Evolutionary conservation across 768 basidiomycete species (phyloP), one percentile per base, ranked within the genome.

Genomic region (Russula ochroleuca): DNA sequence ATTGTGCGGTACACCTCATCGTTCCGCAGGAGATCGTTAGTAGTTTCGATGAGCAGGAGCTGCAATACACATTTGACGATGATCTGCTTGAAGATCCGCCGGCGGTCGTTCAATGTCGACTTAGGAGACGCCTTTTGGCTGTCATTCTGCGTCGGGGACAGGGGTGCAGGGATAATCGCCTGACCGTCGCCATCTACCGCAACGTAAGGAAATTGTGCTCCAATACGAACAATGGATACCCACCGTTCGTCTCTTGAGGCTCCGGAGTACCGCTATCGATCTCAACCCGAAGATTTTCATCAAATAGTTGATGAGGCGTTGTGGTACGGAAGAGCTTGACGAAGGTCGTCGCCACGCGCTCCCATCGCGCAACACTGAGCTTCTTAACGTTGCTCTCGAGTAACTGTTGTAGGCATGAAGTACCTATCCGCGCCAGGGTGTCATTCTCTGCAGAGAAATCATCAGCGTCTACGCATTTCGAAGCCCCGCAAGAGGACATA

Each of bases 21-120:
- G 71, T 96, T 98, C 64, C 94, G 90, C 37, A 99, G 81, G 25
- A 99, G 80, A 68, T 98, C 97, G 71, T 94, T 94, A 3, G 95
- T 96, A 8, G 92, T 98, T 77, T 99, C 97, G 67, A 99, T 98
- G 41, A 99, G 82, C 59, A 98, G 80, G 23, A 99, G 77, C 70
- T 99, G 97, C 35, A 99, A 83, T 23, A 99, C 97, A 74, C 97
- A 99, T 88, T 98, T 98, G 68, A 98, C 94, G 65, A 99, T 98
- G 76, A 99, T 98, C 74, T 98, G 97, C 73, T 94, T 91, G 85
- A 99, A 99, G 60, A 92, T 84, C 48, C 87, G 83, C 50, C 92
- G 85, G 59, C 94, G 87, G 68, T 90, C 89, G 57, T 77, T 79
- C 49, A 85, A 75, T 7, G 86, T 83, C n/a, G 83, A 76, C 65